Evolutionary conservation across 441 rosid genomes (phyloP), one percentile per base, ranked within the genome.

Genomic region (Populus hybrid): DNA sequence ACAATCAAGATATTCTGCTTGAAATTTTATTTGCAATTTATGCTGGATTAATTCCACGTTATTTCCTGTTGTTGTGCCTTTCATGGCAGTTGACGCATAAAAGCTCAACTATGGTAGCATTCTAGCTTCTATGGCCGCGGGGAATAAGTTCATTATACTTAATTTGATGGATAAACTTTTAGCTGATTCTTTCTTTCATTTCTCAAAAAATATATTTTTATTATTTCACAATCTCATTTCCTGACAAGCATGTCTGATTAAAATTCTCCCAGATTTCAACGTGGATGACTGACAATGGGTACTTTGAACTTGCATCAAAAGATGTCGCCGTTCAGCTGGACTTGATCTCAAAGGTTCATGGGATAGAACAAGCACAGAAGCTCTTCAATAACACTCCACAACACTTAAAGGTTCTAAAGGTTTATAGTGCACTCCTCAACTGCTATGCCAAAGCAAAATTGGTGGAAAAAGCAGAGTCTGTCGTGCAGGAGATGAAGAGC

Each of bases 221-320:
- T 28, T 26, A 1, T 4, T 68, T 74, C 16, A 18, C 7, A 20
- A 0, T 63, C 18, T 9, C 24, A 2, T 20, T 64, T 65, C 38
- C 38, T 78, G 28, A 33, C n/a, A 36, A 14, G 40, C n/a, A 12
- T 35, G 21, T 53, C 36, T 24, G 18, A 16, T 78, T 78, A 50
- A 26, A 26, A 14, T 28, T 64, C 42, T 72, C 29, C 28, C 80
- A 89, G 93, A 72, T 88, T 70, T 91, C 88, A 23, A 68, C 70
- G 73, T 90, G 94, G 92, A 85, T 89, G 85, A 76, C 76, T 26
- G 85, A 86, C 65, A 84, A 78, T 69, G 81, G 82, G 75, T 36
- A 74, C 45, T 6, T 69, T 31, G 63, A n/a, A 3, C 78, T 80
- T 31, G 68, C 82, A 9, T n/a, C 74, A 6, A 64, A 68, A 53